These are phyloP conservation scores for Candida frijolesensis DNA, from an alignment of 1,139 yeast species.

Conservation along the genomic window DNA sequence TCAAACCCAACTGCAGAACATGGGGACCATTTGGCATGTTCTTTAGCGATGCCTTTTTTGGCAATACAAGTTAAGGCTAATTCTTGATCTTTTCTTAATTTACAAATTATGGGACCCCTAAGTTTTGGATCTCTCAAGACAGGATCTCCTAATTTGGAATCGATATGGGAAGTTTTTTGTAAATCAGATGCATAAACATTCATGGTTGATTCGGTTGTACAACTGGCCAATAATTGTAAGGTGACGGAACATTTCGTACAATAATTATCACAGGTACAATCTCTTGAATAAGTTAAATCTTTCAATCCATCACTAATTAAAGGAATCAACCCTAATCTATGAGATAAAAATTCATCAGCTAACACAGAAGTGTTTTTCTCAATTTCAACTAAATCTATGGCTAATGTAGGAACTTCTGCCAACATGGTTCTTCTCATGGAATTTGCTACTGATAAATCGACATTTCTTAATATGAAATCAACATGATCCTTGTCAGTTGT, in stretches of 20 bases:
- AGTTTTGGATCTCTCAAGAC: slow-evolving; percentile 76
- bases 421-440: slow-evolving; percentile 89
- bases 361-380: slow-evolving; percentile 90
- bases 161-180: slow-evolving; percentile 48
- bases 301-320: slow-evolving; percentile 84
- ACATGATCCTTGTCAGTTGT: slow-evolving; percentile 84
- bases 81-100: slow-evolving; percentile 91
- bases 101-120: slow-evolving; percentile 87
- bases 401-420: slow-evolving; percentile 94
- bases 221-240: slow-evolving; percentile 80
- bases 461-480: slow-evolving; percentile 84
- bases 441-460: slow-evolving; percentile 90
- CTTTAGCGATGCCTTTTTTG: slow-evolving; percentile 96
- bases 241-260: slow-evolving; percentile 94
- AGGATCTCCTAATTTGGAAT: slow-evolving; percentile 71
- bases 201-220: slow-evolving; percentile 86
- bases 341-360: slow-evolving; percentile 96
- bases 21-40: slow-evolving; percentile 98
- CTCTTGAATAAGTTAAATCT: slow-evolving; percentile 77
- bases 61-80: slow-evolving; percentile 88
- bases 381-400: slow-evolving; percentile 94
- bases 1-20: slow-evolving; percentile 97
- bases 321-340: slow-evolving; percentile 90
- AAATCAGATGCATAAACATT: slow-evolving; percentile 89
- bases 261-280: slow-evolving; percentile 97